phyloP scores from a whole-genome alignment of 805 yeast genomes.

The Starmerella bombicola region DNA sequence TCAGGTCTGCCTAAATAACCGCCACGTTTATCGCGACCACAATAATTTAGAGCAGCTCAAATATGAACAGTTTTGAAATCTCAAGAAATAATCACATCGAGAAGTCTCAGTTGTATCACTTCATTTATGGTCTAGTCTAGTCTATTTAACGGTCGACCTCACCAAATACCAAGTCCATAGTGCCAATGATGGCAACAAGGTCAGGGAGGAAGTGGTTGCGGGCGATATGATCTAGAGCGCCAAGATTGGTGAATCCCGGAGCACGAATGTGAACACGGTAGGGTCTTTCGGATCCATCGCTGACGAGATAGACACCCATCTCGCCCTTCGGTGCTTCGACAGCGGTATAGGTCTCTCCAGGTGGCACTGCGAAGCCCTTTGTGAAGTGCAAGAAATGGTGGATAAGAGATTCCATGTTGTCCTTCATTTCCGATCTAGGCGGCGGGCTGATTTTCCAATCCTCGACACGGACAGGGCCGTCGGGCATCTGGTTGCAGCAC shows the following conservation, averaged over 20 bases:
- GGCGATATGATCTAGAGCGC: constrained; percentile 75
- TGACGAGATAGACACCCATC: constrained; percentile 80
- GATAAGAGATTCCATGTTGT: constrained; percentile 83
- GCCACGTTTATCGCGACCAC: too few species aligned
- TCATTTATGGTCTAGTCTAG: too few species aligned
- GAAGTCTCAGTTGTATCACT: too few species aligned
- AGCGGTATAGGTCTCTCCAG: constrained; percentile 82
- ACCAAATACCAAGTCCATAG: constrained; percentile 90
- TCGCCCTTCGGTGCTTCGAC: constrained; percentile 94
- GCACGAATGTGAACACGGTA: constrained; percentile 87
- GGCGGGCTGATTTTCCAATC: constrained; percentile 80
- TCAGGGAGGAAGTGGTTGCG: constrained; percentile 82
- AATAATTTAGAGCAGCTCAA: too few species aligned
- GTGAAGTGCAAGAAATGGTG: constrained; percentile 81
- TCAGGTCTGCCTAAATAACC: too few species aligned
- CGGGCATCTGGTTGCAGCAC: constrained; percentile 83
- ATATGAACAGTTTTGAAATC: too few species aligned
- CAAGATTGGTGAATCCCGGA: constrained; percentile 87
- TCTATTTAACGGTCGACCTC: constrained; percentile 79
- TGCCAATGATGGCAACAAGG: constrained; percentile 87
- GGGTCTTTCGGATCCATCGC: constrained; percentile 83
- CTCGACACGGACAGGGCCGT: constrained; percentile 83
- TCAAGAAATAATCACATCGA: too few species aligned
- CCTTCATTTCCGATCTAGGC: constrained; percentile 69
- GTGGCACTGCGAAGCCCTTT: constrained; percentile 80